Evolutionary conservation across 179 eudicot species (phyloP).

Genomic region (Beta macrorhiza): DNA sequence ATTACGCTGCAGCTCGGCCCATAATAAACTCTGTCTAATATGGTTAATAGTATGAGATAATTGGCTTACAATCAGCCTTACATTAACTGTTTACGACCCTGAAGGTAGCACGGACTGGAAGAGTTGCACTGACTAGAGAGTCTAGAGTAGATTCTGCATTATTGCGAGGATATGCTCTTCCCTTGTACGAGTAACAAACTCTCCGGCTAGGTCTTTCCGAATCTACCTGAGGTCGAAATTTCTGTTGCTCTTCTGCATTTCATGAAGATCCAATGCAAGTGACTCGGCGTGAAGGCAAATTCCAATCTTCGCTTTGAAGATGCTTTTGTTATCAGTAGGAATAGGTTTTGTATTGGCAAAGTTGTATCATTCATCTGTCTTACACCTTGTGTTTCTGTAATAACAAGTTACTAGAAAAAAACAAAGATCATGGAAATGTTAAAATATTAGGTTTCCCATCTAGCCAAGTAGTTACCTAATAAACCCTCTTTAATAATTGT

Average conservation of each 20-base stretch:
- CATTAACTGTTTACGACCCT: not conserved
- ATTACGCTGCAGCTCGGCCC: too few species aligned
- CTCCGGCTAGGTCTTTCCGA: not conserved
- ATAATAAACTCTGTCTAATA: not conserved
- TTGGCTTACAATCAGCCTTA: not conserved
- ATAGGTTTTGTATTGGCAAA: not conserved
- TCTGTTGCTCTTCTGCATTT: not conserved
- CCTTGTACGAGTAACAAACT: conserved; percentile 27
- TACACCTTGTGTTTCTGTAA: not conserved
- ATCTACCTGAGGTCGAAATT: not conserved
- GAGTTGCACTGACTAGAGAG: conserved; percentile 80
- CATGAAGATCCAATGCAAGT: not conserved
- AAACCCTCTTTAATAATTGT: too few species aligned
- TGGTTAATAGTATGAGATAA: not conserved
- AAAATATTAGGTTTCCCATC: too few species aligned
- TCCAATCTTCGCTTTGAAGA: not conserved
- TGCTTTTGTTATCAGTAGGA: conserved; percentile 7
- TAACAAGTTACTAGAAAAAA: too few species aligned
- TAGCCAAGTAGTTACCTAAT: too few species aligned
- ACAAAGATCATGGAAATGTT: too few species aligned
- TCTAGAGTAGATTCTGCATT: conserved; percentile 85
- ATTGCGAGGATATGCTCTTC: conserved; percentile 73
- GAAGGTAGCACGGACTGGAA: conserved; percentile 91
- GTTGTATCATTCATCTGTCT: not conserved
- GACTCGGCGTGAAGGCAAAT: conserved; percentile 2